A percentile compares a stretch with the other conserved stretches of the same genome.
phyloP scores from a whole-genome alignment of 2,329 filamentous ascomycete species.

The Pochonia chlamydosporia region DNA sequence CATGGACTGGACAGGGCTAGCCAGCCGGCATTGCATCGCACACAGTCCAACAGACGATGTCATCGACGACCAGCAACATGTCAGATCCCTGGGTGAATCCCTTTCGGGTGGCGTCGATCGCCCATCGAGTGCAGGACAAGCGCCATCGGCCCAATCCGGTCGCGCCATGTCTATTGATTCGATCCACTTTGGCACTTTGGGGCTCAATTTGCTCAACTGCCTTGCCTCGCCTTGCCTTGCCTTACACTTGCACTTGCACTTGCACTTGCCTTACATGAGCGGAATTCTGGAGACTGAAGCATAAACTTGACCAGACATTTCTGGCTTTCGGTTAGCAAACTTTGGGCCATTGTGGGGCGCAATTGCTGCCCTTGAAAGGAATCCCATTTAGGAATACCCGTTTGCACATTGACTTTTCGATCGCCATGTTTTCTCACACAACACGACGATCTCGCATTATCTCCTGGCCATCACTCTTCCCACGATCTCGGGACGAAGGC shows the following conservation, averaged over 20 bases:
- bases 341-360: no score
- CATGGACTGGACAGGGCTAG: no score
- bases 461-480: neutral
- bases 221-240: no score
- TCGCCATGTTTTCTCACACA: neutral
- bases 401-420: neutral
- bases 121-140: constrained; percentile 2
- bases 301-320: no score
- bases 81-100: constrained; percentile 2
- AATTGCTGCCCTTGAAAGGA: neutral
- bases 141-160: constrained; percentile 9
- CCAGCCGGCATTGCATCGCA: no score
- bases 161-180: neutral
- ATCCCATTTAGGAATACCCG: no score
- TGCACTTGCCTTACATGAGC: no score
- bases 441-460: neutral
- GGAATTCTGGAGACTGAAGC: no score
- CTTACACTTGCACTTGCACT: no score
- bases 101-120: constrained; percentile 5
- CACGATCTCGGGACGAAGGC: neutral
- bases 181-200: neutral
- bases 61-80: no score
- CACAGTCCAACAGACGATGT: no score
- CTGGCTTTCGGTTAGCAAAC: no score
- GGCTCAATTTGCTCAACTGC: constrained; percentile 1